These are phyloP conservation scores for Acacia confusa DNA, from an alignment of 306 rosid genomes.

Conservation along the genomic window DNA sequence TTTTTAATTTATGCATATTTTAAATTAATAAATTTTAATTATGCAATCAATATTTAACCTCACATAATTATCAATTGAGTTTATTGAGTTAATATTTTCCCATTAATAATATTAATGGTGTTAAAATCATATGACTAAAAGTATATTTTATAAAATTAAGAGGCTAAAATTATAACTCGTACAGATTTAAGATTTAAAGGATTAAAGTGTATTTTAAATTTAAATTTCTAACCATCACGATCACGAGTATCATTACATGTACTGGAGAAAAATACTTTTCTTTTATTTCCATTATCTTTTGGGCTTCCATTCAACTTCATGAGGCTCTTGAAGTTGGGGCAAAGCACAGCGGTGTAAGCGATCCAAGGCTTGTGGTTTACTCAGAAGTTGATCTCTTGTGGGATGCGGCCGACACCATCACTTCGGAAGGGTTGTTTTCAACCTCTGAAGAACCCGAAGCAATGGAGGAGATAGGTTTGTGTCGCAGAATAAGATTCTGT, in stretches of 20 bases:
- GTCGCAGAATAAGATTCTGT: constrained; percentile 37
- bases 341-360: neutral
- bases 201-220: too few species aligned
- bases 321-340: neutral
- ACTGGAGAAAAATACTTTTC: neutral
- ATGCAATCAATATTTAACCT: too few species aligned
- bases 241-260: neutral
- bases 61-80: too few species aligned
- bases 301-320: neutral
- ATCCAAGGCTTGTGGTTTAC: neutral
- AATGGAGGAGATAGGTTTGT: neutral
- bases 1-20: too few species aligned
- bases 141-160: too few species aligned
- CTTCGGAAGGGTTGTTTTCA: neutral
- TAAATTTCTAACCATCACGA: neutral
- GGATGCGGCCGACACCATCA: neutral
- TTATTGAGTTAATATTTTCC: too few species aligned
- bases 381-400: neutral
- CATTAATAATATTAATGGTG: too few species aligned
- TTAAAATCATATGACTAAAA: too few species aligned
- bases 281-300: neutral
- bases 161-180: too few species aligned
- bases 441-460: neutral
- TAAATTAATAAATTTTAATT: too few species aligned
- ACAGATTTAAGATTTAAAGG: too few species aligned